A percentile compares a stretch with the other conserved stretches of the same genome.
phyloP scores from a whole-genome alignment of 768 basidiomycete genomes.

The Lepiota venenata region DNA sequence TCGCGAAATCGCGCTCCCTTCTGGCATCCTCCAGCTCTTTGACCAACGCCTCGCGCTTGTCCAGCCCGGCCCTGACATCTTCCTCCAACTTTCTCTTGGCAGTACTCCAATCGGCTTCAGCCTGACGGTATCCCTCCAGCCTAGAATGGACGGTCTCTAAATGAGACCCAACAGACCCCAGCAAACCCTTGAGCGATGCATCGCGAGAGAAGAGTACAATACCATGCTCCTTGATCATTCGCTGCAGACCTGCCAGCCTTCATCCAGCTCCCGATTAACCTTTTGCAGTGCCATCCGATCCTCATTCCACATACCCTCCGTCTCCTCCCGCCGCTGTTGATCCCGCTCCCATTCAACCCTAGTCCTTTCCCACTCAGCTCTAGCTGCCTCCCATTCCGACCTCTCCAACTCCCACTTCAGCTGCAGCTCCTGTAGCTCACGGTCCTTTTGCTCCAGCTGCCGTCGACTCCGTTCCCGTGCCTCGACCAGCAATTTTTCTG shows the following conservation, averaged over 20 bases:
- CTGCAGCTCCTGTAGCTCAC: conserved; percentile 32
- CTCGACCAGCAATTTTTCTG: conserved; percentile 35
- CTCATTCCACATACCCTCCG: conserved; percentile 40
- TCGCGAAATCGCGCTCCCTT: conserved; percentile 48
- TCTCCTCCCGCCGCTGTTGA: conserved; percentile 38
- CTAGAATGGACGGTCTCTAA: conserved; percentile 44
- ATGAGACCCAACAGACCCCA: conserved; percentile 48
- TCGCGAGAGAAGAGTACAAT: conserved; percentile 55
- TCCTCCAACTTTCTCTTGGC: conserved; percentile 44
- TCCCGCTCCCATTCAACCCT: conserved; percentile 19
- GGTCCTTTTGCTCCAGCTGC: conserved; percentile 40
- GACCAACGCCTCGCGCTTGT: conserved; percentile 43
- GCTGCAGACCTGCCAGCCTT: conserved; percentile 42
- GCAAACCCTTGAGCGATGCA: conserved; percentile 43
- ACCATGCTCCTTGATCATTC: conserved; percentile 52
- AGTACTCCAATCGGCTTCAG: conserved; percentile 48
- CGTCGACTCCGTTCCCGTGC: conserved; percentile 26
- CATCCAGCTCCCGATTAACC: conserved; percentile 47
- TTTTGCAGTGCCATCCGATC: conserved; percentile 33
- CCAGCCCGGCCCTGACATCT: conserved; percentile 41
- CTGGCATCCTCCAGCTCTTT: conserved; percentile 53
- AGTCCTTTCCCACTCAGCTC: conserved; percentile 33
- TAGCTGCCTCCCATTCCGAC: conserved; percentile 48
- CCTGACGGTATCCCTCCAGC: conserved; percentile 37
- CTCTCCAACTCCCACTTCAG: conserved; percentile 42